A percentile compares a stretch with the other conserved stretches of the same genome.
phyloP scores from a whole-genome alignment of 306 rosid species.

The Sophora flavescens region DNA sequence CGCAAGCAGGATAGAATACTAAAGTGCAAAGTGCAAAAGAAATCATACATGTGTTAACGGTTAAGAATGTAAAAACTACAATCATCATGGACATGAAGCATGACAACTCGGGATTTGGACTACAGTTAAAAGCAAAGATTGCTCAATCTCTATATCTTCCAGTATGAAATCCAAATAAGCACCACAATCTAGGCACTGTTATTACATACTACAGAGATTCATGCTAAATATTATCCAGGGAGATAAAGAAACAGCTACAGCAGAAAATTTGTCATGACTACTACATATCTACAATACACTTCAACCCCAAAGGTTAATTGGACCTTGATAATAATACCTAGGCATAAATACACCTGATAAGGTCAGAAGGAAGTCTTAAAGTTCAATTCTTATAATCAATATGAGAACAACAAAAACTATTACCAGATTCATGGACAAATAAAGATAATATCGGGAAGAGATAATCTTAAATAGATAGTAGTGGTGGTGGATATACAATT shows the following conservation, averaged over 20 bases:
- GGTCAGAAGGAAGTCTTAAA: background rate
- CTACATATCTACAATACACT: constrained; percentile 18
- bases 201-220: background rate
- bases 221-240: constrained; percentile 2
- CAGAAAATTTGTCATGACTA: constrained; percentile 16
- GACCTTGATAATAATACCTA: constrained; percentile 1
- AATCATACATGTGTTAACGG: background rate
- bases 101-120: background rate
- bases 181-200: background rate
- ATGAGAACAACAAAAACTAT: background rate
- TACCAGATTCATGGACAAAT: background rate
- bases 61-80: no score
- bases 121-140: background rate
- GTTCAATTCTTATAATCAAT: background rate
- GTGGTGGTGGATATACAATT: background rate
- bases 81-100: background rate
- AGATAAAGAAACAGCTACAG: constrained; percentile 20
- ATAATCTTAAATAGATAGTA: background rate
- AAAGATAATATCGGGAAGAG: background rate
- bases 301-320: background rate
- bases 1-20: background rate
- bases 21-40: background rate
- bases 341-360: background rate
- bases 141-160: background rate
- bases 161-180: background rate